These are phyloP conservation scores for Diaporthe amygdali DNA, from an alignment of 2,329 filamentous ascomycete species.

Conservation along the genomic window DNA sequence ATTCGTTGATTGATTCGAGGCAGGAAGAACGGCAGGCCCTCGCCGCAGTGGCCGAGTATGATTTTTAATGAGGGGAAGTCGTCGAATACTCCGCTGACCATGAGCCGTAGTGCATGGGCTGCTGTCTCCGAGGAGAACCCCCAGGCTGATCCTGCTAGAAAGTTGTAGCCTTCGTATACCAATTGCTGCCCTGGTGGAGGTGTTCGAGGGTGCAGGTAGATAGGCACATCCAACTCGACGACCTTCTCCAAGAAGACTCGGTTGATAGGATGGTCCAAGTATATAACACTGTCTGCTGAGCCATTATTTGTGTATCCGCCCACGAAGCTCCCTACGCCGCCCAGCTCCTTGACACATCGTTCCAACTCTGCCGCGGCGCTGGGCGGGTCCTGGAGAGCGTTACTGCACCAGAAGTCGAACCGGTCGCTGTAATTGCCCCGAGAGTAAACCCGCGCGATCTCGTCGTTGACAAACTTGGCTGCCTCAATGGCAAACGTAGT, in stretches of 20 bases:
- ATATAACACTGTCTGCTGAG: not conserved
- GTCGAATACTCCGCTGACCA: slow-evolving; percentile 30
- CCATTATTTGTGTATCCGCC: slow-evolving; percentile 19
- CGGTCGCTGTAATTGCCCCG: slow-evolving; percentile 25
- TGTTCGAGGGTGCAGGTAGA: slow-evolving; percentile 17
- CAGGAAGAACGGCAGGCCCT: slow-evolving; percentile 29
- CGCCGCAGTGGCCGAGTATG: slow-evolving; percentile 31
- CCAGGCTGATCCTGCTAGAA: not conserved
- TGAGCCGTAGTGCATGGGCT: slow-evolving; percentile 28
- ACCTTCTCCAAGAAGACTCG: slow-evolving; percentile 11
- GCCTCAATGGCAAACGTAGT: slow-evolving; percentile 19
- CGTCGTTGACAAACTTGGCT: slow-evolving; percentile 27
- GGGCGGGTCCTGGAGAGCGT: slow-evolving; percentile 27
- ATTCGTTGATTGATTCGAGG: slow-evolving; percentile 18
- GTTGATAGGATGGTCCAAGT: slow-evolving; percentile 14
- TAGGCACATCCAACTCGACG: slow-evolving; percentile 15
- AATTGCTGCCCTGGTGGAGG: slow-evolving; percentile 10
- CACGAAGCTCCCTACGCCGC: slow-evolving; percentile 26
- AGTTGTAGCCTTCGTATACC: slow-evolving; percentile 5
- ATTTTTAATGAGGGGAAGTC: slow-evolving; percentile 28
- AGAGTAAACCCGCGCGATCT: slow-evolving; percentile 22
- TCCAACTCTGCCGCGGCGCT: slow-evolving; percentile 28
- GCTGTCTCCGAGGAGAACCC: slow-evolving; percentile 20
- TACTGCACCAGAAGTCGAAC: slow-evolving; percentile 30
- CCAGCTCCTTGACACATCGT: slow-evolving; percentile 27